These are phyloP conservation scores for Chaetomiaceae sp. DNA, from an alignment of 2,329 filamentous ascomycete species.

Conservation along the genomic window DNA sequence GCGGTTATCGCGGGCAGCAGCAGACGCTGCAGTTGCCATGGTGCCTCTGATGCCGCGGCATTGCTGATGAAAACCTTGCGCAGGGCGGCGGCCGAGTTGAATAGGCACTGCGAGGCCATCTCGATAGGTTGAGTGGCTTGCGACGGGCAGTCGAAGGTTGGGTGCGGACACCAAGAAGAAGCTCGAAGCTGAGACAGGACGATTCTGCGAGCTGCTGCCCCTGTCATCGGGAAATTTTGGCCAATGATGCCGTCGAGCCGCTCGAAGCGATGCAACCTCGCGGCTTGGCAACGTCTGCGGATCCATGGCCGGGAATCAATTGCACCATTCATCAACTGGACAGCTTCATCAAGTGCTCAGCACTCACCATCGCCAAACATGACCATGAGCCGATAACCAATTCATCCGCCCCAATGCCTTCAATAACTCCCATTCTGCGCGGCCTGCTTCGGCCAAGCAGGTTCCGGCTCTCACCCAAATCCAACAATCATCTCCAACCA, in stretches of 20 bases:
- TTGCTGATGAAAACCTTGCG: conserved; percentile 43
- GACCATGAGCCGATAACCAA: neutral
- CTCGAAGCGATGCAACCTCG: neutral
- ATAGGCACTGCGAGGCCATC: conserved; percentile 37
- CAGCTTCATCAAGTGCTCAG: neutral
- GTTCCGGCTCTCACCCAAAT: neutral
- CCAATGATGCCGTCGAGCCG: neutral
- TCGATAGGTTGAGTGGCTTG: conserved; percentile 30
- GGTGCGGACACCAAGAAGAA: neutral
- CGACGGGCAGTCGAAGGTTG: neutral
- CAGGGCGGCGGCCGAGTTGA: conserved; percentile 44
- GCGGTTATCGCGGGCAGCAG: conserved; percentile 14
- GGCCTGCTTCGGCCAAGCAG: conserved; percentile 6
- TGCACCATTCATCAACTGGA: neutral
- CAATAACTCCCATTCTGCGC: conserved; percentile 6
- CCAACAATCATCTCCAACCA: neutral
- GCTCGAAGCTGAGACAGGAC: neutral
- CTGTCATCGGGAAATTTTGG: conserved; percentile 10
- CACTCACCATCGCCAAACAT: neutral
- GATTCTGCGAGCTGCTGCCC: neutral
- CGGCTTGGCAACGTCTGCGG: conserved; percentile 3
- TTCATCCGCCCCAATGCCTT: neutral
- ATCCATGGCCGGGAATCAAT: neutral
- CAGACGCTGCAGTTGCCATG: conserved; percentile 23
- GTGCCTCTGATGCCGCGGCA: conserved; percentile 28